A percentile compares a stretch with the other conserved stretches of the same genome.
phyloP scores from a whole-genome alignment of 1,284 basidiomycete species.

The Ganoderma leucocontextum region DNA sequence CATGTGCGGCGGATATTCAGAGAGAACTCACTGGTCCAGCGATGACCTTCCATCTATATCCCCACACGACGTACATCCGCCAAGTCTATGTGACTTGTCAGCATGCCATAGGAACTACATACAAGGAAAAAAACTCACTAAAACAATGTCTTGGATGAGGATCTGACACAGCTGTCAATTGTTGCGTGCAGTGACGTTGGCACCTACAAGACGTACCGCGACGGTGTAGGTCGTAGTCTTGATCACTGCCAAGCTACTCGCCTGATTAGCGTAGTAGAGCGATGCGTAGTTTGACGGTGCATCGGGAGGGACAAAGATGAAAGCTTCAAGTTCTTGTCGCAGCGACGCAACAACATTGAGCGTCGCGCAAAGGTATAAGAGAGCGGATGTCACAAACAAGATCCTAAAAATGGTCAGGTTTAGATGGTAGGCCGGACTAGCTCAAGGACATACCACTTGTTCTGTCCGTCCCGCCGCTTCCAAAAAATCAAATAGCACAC shows the following conservation, averaged over 20 bases:
- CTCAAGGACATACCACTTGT: not conserved
- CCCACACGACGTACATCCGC: constrained; percentile 20
- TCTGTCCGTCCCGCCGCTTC: not conserved
- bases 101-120: not conserved
- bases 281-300: constrained; percentile 15
- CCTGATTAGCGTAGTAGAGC: constrained; percentile 1
- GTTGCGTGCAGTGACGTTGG: not conserved
- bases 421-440: not conserved
- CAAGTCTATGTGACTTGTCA: constrained; percentile 6
- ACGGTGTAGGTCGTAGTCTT: constrained; percentile 12
- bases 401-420: constrained; percentile 3
- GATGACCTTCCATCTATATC: constrained; percentile 8
- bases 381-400: constrained; percentile 9
- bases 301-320: constrained; percentile 7
- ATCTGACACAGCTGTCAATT: not conserved
- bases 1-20: not conserved
- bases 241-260: not conserved
- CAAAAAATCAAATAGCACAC: constrained; percentile 7
- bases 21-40: constrained; percentile 4
- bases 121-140: not conserved
- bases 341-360: constrained; percentile 7
- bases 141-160: not conserved
- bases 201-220: not conserved
- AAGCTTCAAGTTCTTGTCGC: constrained; percentile 18
- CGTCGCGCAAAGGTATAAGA: constrained; percentile 12